Conservation (phyloP, 345 rosid species). For the Sisymbrium altissimum region DNA sequence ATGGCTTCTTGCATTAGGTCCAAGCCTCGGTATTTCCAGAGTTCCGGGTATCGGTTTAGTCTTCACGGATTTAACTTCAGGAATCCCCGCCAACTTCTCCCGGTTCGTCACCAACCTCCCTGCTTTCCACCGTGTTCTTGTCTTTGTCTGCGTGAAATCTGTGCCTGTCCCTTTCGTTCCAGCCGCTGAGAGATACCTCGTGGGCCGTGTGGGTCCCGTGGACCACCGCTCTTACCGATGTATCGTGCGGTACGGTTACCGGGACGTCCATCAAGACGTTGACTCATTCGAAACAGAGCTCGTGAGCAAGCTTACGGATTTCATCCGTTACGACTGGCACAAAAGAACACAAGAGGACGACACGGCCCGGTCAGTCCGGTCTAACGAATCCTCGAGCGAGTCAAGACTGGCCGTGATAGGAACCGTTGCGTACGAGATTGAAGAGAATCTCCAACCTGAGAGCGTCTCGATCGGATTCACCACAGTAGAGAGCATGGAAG, state of each 20-base stretch:
- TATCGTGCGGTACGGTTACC: conserved; percentile 89
- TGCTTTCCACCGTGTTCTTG: conserved; percentile 87
- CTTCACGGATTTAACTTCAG: conserved; percentile 90
- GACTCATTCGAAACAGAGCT: conserved; percentile 86
- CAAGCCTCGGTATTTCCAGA: conserved; percentile 83
- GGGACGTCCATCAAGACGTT: conserved; percentile 92
- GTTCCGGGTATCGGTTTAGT: conserved; percentile 96
- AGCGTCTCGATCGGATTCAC: conserved; percentile 72
- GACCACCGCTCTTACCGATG: conserved; percentile 84
- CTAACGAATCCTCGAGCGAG: conserved; percentile 66
- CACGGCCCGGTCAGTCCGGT: conserved; percentile 23
- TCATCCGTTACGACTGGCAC: conserved; percentile 71
- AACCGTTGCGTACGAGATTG: conserved; percentile 57
- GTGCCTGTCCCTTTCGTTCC: conserved; percentile 93
- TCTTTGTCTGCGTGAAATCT: conserved; percentile 89
- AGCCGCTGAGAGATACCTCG: conserved; percentile 85
- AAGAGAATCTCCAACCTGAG: conserved; percentile 56
- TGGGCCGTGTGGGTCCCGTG: conserved; percentile 92
- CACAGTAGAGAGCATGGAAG: conserved; percentile 60
- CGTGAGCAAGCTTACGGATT: conserved; percentile 60
- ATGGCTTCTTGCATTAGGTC: conserved; percentile 95
- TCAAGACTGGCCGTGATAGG: conserved; percentile 76
- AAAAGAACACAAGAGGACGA: conserved; percentile 41
- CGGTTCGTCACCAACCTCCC: conserved; percentile 99
- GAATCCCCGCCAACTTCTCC: conserved; percentile 96